Conservation (phyloP, 352 stramenopile genomes). For the Phytophthora macrochlamydospora region DNA sequence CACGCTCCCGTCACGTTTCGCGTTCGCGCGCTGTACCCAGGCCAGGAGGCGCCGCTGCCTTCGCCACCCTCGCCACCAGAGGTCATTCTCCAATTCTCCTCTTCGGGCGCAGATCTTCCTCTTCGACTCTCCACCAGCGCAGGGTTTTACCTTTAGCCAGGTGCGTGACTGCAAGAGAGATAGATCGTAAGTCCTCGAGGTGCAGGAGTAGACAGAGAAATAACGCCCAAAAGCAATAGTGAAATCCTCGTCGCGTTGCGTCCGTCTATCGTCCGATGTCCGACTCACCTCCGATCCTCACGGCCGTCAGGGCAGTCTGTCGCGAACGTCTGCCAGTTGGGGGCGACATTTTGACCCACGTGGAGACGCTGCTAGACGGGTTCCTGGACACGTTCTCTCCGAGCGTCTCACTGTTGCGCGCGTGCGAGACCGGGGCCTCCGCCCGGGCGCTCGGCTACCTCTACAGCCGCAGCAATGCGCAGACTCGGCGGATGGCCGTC, state of each 20-base stretch:
- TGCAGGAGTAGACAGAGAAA: not conserved
- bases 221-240: not conserved
- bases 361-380: constrained; percentile 9
- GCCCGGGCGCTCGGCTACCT: constrained; percentile 6
- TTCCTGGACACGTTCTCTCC: constrained; percentile 10
- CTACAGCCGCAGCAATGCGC: constrained; percentile 1
- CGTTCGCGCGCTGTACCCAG: no score
- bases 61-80: constrained; percentile 22
- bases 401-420: not conserved
- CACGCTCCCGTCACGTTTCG: no score
- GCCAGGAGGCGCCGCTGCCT: not conserved
- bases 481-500: not conserved
- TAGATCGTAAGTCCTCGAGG: constrained; percentile 6
- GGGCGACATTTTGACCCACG: constrained; percentile 3
- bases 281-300: constrained; percentile 4
- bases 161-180: not conserved
- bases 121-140: not conserved
- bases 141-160: constrained; percentile 2
- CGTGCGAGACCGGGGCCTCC: constrained; percentile 1
- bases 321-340: constrained; percentile 4
- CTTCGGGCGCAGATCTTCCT: constrained; percentile 12
- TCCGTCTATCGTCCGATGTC: not conserved
- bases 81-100: constrained; percentile 15
- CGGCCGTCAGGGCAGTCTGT: not conserved
- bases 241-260: not conserved